phyloP scores from a whole-genome alignment of 2,329 filamentous ascomycete species.

The Bretziella fagacearum region DNA sequence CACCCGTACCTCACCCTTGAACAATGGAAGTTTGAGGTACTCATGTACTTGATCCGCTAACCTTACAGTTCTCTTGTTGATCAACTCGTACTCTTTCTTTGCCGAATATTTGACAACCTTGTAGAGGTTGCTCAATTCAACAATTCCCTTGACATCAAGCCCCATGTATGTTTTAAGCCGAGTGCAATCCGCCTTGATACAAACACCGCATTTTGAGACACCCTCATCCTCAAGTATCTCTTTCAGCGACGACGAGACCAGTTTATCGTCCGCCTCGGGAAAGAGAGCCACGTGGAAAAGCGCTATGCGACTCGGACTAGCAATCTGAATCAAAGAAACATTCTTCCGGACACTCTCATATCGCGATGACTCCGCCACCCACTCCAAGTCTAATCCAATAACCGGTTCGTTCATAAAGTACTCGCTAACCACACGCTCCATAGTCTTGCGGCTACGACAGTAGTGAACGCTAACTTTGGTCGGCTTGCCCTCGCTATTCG shows the following conservation, averaged over 20 bases:
- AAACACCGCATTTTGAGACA: slow-evolving; percentile 62
- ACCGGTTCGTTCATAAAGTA: slow-evolving; percentile 53
- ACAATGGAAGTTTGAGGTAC: slow-evolving; percentile 54
- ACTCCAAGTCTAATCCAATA: slow-evolving; percentile 84
- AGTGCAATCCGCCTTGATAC: slow-evolving; percentile 52
- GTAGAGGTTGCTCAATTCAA: slow-evolving; percentile 73
- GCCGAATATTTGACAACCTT: slow-evolving; percentile 54
- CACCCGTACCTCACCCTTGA: slow-evolving; percentile 55
- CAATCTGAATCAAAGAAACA: slow-evolving; percentile 69
- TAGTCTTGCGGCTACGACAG: slow-evolving; percentile 48
- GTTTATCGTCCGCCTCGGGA: slow-evolving; percentile 28
- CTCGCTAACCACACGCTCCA: slow-evolving; percentile 43
- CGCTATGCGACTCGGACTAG: slow-evolving; percentile 56
- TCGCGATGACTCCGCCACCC: slow-evolving; percentile 39
- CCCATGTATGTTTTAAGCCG: slow-evolving; percentile 49
- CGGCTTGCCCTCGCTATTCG: slow-evolving; percentile 23
- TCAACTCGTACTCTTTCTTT: slow-evolving; percentile 27
- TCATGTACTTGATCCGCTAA: slow-evolving; percentile 55
- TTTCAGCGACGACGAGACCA: slow-evolving; percentile 55
- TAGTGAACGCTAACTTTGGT: slow-evolving; percentile 56
- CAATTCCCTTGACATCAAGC: slow-evolving; percentile 47
- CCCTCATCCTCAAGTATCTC: slow-evolving; percentile 52
- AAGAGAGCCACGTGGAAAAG: slow-evolving; percentile 67
- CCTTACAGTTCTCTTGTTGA: slow-evolving; percentile 50
- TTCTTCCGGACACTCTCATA: slow-evolving; percentile 42